phyloP scores from a whole-genome alignment of 805 yeast genomes.

The Kazachstania psychrophila region DNA sequence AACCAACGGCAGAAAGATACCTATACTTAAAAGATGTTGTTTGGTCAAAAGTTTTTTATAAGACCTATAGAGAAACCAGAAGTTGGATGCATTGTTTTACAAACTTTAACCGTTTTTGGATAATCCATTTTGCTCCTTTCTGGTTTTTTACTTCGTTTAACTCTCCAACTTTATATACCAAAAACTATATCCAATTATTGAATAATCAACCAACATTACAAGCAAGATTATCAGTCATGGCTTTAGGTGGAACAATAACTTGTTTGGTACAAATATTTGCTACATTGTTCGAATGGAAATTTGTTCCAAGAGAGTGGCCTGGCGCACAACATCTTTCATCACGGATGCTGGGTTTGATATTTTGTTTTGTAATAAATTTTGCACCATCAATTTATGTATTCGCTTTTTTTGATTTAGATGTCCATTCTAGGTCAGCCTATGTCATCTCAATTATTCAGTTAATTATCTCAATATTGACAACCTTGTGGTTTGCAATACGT shows the following conservation, averaged over 20 bases:
- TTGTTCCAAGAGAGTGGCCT: constrained; percentile 64
- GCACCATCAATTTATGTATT: constrained; percentile 49
- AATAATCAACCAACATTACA: constrained; percentile 56
- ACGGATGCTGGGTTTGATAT: constrained; percentile 36
- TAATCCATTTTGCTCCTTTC: constrained; percentile 60
- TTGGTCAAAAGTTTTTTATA: constrained; percentile 62
- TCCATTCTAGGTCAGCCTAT: constrained; percentile 28
- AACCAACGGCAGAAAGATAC: constrained; percentile 50
- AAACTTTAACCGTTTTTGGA: constrained; percentile 74
- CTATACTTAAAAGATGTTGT: constrained; percentile 41
- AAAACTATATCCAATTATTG: constrained; percentile 40
- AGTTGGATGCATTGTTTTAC: constrained; percentile 67
- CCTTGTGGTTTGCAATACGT: constrained; percentile 48
- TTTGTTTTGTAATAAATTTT: constrained; percentile 37
- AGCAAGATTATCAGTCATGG: constrained; percentile 46
- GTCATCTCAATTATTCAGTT: constrained; percentile 48
- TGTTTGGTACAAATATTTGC: constrained; percentile 49
- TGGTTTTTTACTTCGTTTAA: constrained; percentile 72
- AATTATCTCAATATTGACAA: constrained; percentile 42
- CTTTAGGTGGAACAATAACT: constrained; percentile 60
- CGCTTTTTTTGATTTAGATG: constrained; percentile 25
- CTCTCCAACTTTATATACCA: constrained; percentile 58
- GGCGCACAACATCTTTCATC: constrained; percentile 54
- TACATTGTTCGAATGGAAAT: constrained; percentile 45
- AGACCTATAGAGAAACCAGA: constrained; percentile 67